These are phyloP conservation scores for Neurospora cerealis DNA, from an alignment of 495 filamentous ascomycete genomes.

Conservation along the genomic window DNA sequence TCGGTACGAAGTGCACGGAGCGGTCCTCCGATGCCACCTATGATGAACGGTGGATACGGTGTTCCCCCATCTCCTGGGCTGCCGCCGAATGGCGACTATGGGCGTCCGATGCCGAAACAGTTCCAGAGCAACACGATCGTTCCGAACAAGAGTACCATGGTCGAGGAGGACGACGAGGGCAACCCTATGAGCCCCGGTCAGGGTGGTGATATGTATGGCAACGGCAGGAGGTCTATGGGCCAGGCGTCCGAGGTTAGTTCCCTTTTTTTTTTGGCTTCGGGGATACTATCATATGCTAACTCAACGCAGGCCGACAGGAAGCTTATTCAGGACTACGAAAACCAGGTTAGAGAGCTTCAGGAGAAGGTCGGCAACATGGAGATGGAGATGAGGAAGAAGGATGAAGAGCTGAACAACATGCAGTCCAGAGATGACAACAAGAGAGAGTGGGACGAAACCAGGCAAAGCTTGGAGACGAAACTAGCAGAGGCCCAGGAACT, in stretches of 20 bases:
- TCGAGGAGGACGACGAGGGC: conserved; percentile 84
- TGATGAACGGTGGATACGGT: conserved; percentile 31
- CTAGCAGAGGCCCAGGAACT: conserved; percentile 68
- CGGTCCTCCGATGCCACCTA: conserved; percentile 13
- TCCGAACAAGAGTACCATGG: conserved; percentile 96
- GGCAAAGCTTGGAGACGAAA: conserved; percentile 64
- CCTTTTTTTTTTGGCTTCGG: not conserved
- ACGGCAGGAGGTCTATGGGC: conserved; percentile 38
- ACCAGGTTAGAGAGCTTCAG: conserved; percentile 63
- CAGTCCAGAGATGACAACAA: conserved; percentile 40
- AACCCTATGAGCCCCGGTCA: conserved; percentile 26
- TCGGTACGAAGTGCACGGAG: conserved; percentile 32
- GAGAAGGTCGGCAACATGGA: conserved; percentile 68
- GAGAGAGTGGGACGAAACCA: conserved; percentile 66
- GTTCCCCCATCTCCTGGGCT: conserved; percentile 34
- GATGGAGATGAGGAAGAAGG: conserved; percentile 38
- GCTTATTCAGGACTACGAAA: conserved; percentile 63
- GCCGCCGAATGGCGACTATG: conserved; percentile 28
- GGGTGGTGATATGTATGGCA: conserved; percentile 58
- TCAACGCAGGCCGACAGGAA: conserved; percentile 51
- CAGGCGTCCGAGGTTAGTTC: conserved; percentile 41
- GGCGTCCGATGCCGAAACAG: conserved; percentile 65
- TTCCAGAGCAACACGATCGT: conserved; percentile 95
- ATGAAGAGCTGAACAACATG: conserved; percentile 35
- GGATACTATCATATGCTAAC: conserved; percentile 1